Base-by-base conservation (phyloP, 2,329 filamentous ascomycete genomes). In the Rachicladosporium sp. region DNA sequence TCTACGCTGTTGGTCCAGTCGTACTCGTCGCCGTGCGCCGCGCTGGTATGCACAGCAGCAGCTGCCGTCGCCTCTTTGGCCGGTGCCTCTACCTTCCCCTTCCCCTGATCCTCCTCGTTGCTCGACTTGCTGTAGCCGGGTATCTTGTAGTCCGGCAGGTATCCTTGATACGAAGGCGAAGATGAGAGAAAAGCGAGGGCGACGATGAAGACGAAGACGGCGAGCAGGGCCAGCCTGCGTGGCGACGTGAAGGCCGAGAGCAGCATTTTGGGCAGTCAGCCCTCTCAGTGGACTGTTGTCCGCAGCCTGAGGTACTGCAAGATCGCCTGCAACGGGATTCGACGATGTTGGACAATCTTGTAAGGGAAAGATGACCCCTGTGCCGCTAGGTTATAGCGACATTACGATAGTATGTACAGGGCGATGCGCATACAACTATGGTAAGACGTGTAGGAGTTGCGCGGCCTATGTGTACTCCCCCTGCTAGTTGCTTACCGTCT, bases 141-240 rank as follows among this genome's bases (percentile, higher is more conserved):
- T 3, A 42, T 31, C 11, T 48, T 38, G 42, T 47, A 49, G 29
- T 46, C 38, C 9, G 48, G 48, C n/a, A 52, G 43, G 36, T 47
- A 46, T n/a, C 43, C 36, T 21, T 39, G 38, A 39, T 53, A 52
- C 23, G 45, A 39, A 23, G 47, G 46, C 13, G 44, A 41, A 13
- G 48, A 45, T n/a, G 48, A 45, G 12, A 55, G 40, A 29, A 52
- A 43, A 4, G 54, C 34, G 32, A 56, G 32, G 19, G 49, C 44
- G 27, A 44, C 31, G 8, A 58, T 38, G 47, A 65, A 58, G 12
- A 55, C 48, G 36, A 62, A 38, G 29, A 60, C 50, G 15, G 53
- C 54, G 40, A 64, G 45, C 39, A 65, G 46, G 29, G 50, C 51
- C 45, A 65, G 55, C 47, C 56, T 58, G 47, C 60, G 57, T 6